Evolutionary conservation across 208 protist species (phyloP).

Genomic region (Trichomonas tenax): DNA sequence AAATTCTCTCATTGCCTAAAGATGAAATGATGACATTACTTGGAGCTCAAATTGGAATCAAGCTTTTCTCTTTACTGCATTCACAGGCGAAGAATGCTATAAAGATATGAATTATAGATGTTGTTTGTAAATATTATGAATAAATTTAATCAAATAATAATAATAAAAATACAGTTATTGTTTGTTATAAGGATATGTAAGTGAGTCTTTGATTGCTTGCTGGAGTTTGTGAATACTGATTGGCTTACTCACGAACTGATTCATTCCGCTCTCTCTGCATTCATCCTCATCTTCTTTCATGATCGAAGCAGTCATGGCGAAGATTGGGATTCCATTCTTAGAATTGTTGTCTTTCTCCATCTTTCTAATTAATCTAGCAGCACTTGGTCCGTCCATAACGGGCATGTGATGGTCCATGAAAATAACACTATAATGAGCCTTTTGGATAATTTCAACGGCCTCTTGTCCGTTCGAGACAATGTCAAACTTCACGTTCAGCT

Average conservation of each 20-base stretch:
- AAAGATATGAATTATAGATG: too few relatives aligned
- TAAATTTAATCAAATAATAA: too few relatives aligned
- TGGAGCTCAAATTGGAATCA: background rate
- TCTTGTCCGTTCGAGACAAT: background rate
- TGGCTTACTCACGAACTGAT: background rate
- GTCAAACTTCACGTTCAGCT: background rate
- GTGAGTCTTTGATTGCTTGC: too few relatives aligned
- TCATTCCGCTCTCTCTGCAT: background rate
- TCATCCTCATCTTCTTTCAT: background rate
- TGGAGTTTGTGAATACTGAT: background rate
- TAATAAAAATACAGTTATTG: too few relatives aligned
- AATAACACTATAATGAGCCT: background rate
- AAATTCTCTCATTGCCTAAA: background rate
- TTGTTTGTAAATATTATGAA: too few relatives aligned
- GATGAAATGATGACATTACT: background rate
- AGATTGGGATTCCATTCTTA: background rate
- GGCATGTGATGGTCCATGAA: background rate
- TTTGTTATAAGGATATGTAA: too few relatives aligned
- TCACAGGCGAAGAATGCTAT: background rate
- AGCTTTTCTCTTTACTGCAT: background rate
- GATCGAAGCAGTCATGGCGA: background rate
- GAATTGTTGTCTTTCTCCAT: background rate
- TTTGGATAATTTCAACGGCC: background rate
- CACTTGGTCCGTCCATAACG: background rate
- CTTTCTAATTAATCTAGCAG: background rate